These are phyloP conservation scores for Mortierella sp. DNA, from an alignment of 371 early-diverging fungal species.

Conservation along the genomic window DNA sequence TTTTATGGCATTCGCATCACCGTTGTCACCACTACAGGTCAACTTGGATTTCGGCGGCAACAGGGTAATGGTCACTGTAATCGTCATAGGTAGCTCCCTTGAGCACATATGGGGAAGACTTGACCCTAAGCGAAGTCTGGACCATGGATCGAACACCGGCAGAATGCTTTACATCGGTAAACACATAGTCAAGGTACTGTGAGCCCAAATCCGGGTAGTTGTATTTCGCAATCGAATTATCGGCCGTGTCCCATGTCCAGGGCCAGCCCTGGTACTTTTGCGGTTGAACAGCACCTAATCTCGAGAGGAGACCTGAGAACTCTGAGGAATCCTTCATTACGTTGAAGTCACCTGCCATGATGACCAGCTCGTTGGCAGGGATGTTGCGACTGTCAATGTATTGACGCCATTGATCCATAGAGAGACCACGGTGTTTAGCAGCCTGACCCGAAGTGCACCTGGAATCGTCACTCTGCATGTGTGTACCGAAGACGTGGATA, in stretches of 20 bases:
- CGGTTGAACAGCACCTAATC: constrained; percentile 29
- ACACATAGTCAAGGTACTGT: constrained; percentile 52
- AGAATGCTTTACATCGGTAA: constrained; percentile 27
- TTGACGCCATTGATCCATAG: constrained; percentile 29
- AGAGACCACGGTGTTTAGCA: constrained; percentile 21
- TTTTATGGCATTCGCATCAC: not conserved
- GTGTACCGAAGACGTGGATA: constrained; percentile 51
- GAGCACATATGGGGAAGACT: constrained; percentile 39
- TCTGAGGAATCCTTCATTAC: constrained; percentile 29
- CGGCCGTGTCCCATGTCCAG: constrained; percentile 45
- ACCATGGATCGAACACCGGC: constrained; percentile 12
- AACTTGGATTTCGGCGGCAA: constrained; percentile 20
- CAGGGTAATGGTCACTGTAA: constrained; percentile 56
- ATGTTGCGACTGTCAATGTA: constrained; percentile 48
- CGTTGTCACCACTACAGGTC: constrained; percentile 15
- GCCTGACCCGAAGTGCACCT: constrained; percentile 35
- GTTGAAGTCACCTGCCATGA: constrained; percentile 56
- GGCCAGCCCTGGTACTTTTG: constrained; percentile 26
- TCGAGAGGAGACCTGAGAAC: constrained; percentile 33
- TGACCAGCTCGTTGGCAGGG: constrained; percentile 46
- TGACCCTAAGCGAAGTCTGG: constrained; percentile 28
- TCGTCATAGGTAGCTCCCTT: constrained; percentile 35
- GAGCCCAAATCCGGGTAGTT: constrained; percentile 32
- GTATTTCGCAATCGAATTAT: constrained; percentile 51
- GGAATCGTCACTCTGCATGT: constrained; percentile 41